Percentiles rank a stretch among this genome's conserved stretches.
Evolutionary conservation across 2,329 filamentous ascomycete species (phyloP).

Genomic region (Elsinoe fawcettii): DNA sequence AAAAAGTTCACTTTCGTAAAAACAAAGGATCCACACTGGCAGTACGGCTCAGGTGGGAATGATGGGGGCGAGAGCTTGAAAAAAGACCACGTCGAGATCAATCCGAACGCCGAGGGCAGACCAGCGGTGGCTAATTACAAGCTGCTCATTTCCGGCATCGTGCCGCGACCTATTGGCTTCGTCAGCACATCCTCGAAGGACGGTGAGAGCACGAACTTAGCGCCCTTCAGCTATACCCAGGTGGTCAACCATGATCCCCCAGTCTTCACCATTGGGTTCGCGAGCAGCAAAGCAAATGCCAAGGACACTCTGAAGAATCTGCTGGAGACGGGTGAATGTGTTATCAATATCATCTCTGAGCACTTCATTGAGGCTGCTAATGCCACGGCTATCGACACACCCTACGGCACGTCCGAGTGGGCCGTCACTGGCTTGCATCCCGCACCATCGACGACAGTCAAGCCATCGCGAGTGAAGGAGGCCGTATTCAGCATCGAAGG

Average conservation of each 20-base stretch:
- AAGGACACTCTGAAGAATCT: slow-evolving; percentile 79
- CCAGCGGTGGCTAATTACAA: slow-evolving; percentile 75
- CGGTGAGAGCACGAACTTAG: slow-evolving; percentile 63
- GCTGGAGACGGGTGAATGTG: slow-evolving; percentile 60
- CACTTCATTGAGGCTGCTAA: slow-evolving; percentile 84
- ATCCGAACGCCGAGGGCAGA: slow-evolving; percentile 67
- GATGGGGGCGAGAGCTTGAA: slow-evolving; percentile 40
- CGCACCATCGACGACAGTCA: slow-evolving; percentile 56
- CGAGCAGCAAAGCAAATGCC: slow-evolving; percentile 48
- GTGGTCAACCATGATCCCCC: slow-evolving; percentile 81
- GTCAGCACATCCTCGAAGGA: slow-evolving; percentile 53
- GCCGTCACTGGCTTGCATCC: slow-evolving; percentile 66
- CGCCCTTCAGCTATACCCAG: slow-evolving; percentile 82
- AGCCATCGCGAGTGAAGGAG: slow-evolving; percentile 67
- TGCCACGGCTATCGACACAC: slow-evolving; percentile 67
- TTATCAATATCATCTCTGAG: slow-evolving; percentile 79
- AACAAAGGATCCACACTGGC: slow-evolving; percentile 59
- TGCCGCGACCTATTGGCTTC: slow-evolving; percentile 72
- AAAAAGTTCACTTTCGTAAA: slow-evolving; percentile 51
- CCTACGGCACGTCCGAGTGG: slow-evolving; percentile 73
- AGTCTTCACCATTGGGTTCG: slow-evolving; percentile 61
- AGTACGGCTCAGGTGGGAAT: slow-evolving; percentile 59
- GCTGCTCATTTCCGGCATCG: slow-evolving; percentile 70
- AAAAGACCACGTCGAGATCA: slow-evolving; percentile 64
- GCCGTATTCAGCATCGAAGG: slow-evolving; percentile 77